phyloP scores from a whole-genome alignment of 1,284 basidiomycete species.

The Bjerkandera adusta region DNA sequence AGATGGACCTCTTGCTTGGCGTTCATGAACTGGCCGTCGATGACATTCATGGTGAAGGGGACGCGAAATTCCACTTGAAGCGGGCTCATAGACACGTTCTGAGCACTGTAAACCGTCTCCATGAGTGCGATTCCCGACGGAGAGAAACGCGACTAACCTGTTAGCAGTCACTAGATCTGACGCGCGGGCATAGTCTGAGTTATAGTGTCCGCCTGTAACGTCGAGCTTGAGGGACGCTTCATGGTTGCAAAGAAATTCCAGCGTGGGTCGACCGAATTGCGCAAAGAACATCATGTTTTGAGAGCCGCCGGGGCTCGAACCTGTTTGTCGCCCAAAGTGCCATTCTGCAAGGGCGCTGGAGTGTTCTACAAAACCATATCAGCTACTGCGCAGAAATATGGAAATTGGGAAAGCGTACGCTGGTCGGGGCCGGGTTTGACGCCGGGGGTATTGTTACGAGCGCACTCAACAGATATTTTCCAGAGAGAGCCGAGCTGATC shows the following conservation, averaged over 20 bases:
- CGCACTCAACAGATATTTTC: slow-evolving; percentile 26
- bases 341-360: slow-evolving; percentile 24
- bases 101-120: no score
- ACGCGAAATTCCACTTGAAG: slow-evolving; percentile 20
- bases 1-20: slow-evolving; percentile 19
- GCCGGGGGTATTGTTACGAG: slow-evolving; percentile 10
- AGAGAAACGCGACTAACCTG: no score
- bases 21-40: slow-evolving; percentile 15
- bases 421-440: slow-evolving; percentile 1
- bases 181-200: slow-evolving; percentile 18
- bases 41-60: slow-evolving; percentile 13
- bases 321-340: slow-evolving; percentile 16
- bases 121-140: no score
- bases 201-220: slow-evolving; percentile 25
- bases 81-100: no score
- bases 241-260: slow-evolving; percentile 32
- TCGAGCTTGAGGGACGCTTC: slow-evolving; percentile 25
- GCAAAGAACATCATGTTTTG: slow-evolving; percentile 25
- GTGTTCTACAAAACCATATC: slow-evolving; percentile 14
- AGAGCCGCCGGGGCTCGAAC: slow-evolving; percentile 8
- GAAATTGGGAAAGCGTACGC: not conserved
- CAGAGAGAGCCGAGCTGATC: slow-evolving; percentile 29
- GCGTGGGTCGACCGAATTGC: slow-evolving; percentile 21
- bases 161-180: slow-evolving; percentile 11
- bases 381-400: no score